Conservation (phyloP, 2,329 filamentous ascomycete genomes). For the Trichoderma guizhouense region DNA sequence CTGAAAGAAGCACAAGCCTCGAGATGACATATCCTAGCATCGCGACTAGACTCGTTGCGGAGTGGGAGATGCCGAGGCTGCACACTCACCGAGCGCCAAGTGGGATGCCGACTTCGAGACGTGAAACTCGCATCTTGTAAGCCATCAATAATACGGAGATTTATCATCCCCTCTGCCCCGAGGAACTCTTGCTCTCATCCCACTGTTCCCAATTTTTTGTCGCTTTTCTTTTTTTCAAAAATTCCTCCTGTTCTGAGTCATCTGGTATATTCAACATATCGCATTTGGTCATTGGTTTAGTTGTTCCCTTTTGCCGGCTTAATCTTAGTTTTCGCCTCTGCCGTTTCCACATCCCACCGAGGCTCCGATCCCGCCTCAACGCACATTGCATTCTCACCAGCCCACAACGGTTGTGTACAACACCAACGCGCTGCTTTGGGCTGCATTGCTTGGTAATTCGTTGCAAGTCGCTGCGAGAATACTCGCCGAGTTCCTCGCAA, state of each 20-base stretch:
- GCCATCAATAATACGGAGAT: neutral
- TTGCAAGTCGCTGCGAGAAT: neutral
- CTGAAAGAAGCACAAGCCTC: neutral
- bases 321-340: neutral
- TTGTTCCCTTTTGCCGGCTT: neutral
- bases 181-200: neutral
- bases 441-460: slow-evolving; percentile 1
- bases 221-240: neutral
- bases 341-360: slow-evolving; percentile 4
- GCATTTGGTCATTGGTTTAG: neutral
- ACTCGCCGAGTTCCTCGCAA: neutral
- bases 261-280: neutral
- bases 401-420: neutral
- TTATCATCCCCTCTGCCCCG: slow-evolving; percentile 12
- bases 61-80: slow-evolving; percentile 16
- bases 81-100: neutral
- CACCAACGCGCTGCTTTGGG: neutral
- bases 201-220: neutral
- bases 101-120: slow-evolving; percentile 10
- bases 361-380: slow-evolving; percentile 1
- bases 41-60: neutral
- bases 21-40: neutral
- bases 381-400: neutral
- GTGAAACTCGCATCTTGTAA: neutral
- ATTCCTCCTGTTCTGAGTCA: neutral